These are phyloP conservation scores for Ziziphus jujuba DNA, from an alignment of 306 rosid species.

Conservation along the genomic window DNA sequence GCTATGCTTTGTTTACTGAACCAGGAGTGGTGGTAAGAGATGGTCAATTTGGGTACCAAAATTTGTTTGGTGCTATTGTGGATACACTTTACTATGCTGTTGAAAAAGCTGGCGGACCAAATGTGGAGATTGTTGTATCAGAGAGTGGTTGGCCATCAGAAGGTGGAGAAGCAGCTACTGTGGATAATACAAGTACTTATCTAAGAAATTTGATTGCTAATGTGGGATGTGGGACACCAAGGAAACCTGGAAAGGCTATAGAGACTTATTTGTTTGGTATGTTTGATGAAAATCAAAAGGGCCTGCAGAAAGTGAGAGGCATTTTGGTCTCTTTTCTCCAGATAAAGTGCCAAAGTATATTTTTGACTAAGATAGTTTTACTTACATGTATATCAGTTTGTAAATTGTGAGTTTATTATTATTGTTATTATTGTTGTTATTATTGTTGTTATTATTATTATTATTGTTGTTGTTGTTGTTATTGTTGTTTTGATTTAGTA, in stretches of 20 bases:
- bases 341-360: conserved; percentile 37
- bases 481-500: too few relatives aligned
- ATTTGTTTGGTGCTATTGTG: conserved; percentile 41
- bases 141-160: conserved; percentile 77
- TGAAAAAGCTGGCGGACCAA: conserved; percentile 40
- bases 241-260: conserved; percentile 18
- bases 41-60: not conserved
- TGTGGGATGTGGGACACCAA: conserved; percentile 45
- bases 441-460: too few relatives aligned
- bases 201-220: conserved; percentile 48
- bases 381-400: too few relatives aligned
- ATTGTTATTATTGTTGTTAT: too few relatives aligned
- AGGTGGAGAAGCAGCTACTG: conserved; percentile 35
- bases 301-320: conserved; percentile 18
- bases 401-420: too few relatives aligned
- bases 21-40: conserved; percentile 12
- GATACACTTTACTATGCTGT: conserved; percentile 57
- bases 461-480: too few relatives aligned
- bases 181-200: conserved; percentile 41
- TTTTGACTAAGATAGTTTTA: conserved; percentile 14
- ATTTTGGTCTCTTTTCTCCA: conserved; percentile 41
- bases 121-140: conserved; percentile 43
- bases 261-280: conserved; percentile 44
- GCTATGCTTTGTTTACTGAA: conserved; percentile 25
- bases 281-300: conserved; percentile 44